Evolutionary conservation across 768 basidiomycete species (phyloP).

Genomic region (Guyanaporus albipodus): DNA sequence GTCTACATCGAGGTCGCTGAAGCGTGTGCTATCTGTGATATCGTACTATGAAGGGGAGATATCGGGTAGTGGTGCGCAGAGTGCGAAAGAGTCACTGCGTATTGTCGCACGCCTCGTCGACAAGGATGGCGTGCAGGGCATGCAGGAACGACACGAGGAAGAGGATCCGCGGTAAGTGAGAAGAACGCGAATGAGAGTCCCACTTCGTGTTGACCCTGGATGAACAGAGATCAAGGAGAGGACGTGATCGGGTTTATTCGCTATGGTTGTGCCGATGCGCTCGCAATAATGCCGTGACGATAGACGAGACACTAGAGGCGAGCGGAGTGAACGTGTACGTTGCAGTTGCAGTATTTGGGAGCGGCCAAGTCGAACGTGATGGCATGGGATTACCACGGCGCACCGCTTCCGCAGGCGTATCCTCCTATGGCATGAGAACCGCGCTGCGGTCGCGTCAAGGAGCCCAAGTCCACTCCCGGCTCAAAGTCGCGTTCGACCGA

Average conservation of each 20-base stretch:
- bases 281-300: slow-evolving; percentile 49
- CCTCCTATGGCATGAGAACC: slow-evolving; percentile 15
- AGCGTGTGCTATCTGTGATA: slow-evolving; percentile 39
- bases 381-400: slow-evolving; percentile 21
- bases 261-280: slow-evolving; percentile 51
- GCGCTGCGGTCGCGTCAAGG: not conserved
- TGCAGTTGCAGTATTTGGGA: slow-evolving; percentile 28
- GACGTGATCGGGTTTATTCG: slow-evolving; percentile 53
- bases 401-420: slow-evolving; percentile 18
- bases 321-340: slow-evolving; percentile 12
- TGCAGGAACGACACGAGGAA: slow-evolving; percentile 26
- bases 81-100: slow-evolving; percentile 55
- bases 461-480: not conserved
- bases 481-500: not conserved
- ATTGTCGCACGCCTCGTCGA: slow-evolving; percentile 59
- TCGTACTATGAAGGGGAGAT: slow-evolving; percentile 58
- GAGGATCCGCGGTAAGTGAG: slow-evolving; percentile 48
- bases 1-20: slow-evolving; percentile 37
- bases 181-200: not conserved
- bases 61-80: slow-evolving; percentile 37
- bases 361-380: not conserved
- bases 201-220: slow-evolving; percentile 18
- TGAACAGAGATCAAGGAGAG: slow-evolving; percentile 40
- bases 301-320: slow-evolving; percentile 3
- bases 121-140: slow-evolving; percentile 50